phyloP scores from a whole-genome alignment of 2,329 filamentous ascomycete genomes.

The Trichoderma citrinoviride region DNA sequence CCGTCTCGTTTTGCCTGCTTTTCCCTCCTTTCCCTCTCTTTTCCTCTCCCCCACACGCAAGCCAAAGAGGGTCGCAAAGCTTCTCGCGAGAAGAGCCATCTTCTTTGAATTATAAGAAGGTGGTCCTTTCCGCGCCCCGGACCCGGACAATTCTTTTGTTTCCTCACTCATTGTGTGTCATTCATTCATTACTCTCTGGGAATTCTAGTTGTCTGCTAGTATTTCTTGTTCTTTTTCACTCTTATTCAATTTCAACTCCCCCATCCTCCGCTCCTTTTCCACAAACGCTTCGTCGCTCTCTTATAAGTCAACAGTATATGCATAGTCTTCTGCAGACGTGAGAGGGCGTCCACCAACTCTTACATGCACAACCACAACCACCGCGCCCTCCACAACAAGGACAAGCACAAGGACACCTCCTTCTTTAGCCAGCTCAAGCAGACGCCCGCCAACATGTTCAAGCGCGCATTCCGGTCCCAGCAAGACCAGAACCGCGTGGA shows the following conservation, averaged over 20 bases:
- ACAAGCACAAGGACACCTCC: constrained; percentile 21
- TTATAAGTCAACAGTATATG: constrained; percentile 21
- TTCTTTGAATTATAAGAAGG: constrained; percentile 42
- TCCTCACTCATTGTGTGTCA: constrained; percentile 37
- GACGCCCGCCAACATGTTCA: constrained; percentile 67
- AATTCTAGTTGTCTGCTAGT: background rate
- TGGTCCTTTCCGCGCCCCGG: constrained; percentile 53
- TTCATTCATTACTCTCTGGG: constrained; percentile 29
- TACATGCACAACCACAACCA: constrained; percentile 1
- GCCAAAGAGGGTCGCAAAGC: constrained; percentile 59
- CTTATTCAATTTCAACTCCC: constrained; percentile 12
- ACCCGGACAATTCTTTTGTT: constrained; percentile 43
- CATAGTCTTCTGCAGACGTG: background rate
- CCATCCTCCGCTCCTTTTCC: constrained; percentile 46
- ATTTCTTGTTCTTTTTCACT: constrained; percentile 29
- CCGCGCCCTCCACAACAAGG: background rate
- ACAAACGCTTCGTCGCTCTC: constrained; percentile 48
- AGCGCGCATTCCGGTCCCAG: constrained; percentile 80
- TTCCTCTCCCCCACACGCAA: constrained; percentile 49
- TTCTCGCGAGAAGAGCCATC: constrained; percentile 49
- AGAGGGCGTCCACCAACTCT: background rate
- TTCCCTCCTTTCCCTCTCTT: constrained; percentile 39
- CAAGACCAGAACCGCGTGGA: constrained; percentile 67
- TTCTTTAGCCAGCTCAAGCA: constrained; percentile 28
- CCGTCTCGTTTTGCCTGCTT: constrained; percentile 32